Evolutionary conservation across 306 rosid genomes (phyloP), one percentile per base, ranked within the genome.

Genomic region (Adenanthera pavonina): DNA sequence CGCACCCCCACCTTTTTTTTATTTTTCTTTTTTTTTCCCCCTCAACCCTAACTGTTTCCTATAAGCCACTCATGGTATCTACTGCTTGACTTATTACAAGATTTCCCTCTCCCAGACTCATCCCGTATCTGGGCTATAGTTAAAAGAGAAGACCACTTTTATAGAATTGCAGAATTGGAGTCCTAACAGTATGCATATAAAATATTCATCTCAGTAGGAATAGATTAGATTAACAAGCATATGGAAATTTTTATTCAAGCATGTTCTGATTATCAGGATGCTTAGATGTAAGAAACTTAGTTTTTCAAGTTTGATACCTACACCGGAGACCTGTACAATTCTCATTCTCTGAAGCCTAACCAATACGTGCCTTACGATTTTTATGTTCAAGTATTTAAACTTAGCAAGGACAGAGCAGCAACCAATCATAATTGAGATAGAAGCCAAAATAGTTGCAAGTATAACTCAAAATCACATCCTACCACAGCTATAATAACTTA

Each of bases 401-500:
- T 47, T 3, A 0, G 34, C 13, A 76, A 44, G 59, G 49, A 51
- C 54, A 60, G 25, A 59, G 76, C 43, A 43, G 75, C 75, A 51
- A 74, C 48, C 72, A 78, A 69, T 57, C 6, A 46, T 62, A 70
- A 53, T 41, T 2, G 43, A 47, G 3, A 79, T 16, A 51, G 60
- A 59, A 74, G 66, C 53, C 53, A 79, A 52, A 78, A 35, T 17
- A 25, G 54, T 68, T 43, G 73, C 57, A 8, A 41, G 33, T 64
- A 65, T 36, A 74, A 56, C 46, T 77, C 4, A 65, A 86, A 70
- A 46, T 82, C 67, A 38, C 43, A 61, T 17, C 20, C 43, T 10
- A 61, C 68, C 40, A 61, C 47, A 72, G 38, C 25, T 3, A 20
- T 69, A 43, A 69, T 43, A 53, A 43, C 16, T 43, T 51, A 9